Evolutionary conservation across 2,329 filamentous ascomycete genomes (phyloP), one percentile per base, ranked within the genome.

Genomic region (Emmonsiellopsis sp.): DNA sequence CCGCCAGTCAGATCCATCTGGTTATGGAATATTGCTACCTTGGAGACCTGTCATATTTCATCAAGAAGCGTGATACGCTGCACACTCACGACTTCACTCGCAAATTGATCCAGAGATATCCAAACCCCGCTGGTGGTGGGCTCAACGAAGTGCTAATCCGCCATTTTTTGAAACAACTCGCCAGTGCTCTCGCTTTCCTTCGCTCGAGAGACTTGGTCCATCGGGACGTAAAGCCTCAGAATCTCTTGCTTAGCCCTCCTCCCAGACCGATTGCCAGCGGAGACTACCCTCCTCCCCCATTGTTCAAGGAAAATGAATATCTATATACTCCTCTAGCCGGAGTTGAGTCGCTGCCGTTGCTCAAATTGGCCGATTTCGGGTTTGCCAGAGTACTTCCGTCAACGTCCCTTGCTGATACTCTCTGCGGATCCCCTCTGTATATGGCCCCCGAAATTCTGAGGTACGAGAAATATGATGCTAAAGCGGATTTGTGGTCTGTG

Each of bases 1-100:
- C 89, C 0, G 76, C 82, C 3, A 85, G 85, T 20, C 88, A 95
- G 66, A 96, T 97, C 73, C 93, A 98, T 72, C 81, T 98, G 55
- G 85, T 97, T 58, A 98, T 97, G 92, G 93, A 98, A 74, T 97
- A 94, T 73, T 97, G 93, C 73, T 89, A 95, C 67, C 80, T 98
- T 41, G 92, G 93, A 20, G 93, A 98, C 67, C 74, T 98, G 55
- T 95, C 93, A 9, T 79, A 92, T 52, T 97, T 98, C 71, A 96
- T 98, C 74, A 95, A 93, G 78, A 94, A 93, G 73, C 83, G 92
- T 56, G 84, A 92, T 56, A 87, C 85, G 65, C 81, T 96, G 45
- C 80, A 79, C 44, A 86, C 85, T 50, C 87, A 95, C 67, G 83
- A 87, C 31, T 86, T 88, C 51, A 93, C 92, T 3, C 82, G 83